Conservation (phyloP, 331 rosid species). For the Dryas integrifolia region DNA sequence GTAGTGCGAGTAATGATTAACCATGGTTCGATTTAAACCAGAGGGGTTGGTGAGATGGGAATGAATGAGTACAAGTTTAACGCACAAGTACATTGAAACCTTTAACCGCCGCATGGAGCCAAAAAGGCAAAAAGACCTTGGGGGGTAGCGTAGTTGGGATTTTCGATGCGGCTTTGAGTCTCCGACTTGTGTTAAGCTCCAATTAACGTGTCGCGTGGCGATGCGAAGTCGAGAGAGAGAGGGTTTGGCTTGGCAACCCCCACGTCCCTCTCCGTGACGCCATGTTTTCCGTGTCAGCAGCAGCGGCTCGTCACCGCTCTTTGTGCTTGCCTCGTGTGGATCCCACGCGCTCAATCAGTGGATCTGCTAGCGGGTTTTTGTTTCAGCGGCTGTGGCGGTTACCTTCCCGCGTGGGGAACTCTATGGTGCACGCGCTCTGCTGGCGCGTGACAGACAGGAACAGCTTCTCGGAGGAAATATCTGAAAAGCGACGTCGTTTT, state of each 20-base stretch:
- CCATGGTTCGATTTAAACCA: background rate
- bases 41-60: background rate
- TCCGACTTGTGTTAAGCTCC: background rate
- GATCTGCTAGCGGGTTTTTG: background rate
- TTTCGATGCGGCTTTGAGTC: background rate
- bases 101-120: background rate
- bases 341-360: conserved; percentile 13
- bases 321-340: conserved; percentile 10
- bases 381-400: background rate
- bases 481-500: background rate
- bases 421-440: background rate
- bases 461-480: background rate
- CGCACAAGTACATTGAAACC: background rate
- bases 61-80: background rate
- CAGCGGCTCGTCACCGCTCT: conserved; percentile 44
- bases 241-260: background rate
- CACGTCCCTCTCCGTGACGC: background rate
- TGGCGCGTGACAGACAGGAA: background rate
- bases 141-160: background rate
- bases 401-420: background rate
- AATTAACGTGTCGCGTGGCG: conserved; percentile 40
- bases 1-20: background rate
- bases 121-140: background rate
- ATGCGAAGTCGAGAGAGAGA: conserved; percentile 28
- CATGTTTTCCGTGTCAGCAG: conserved; percentile 22